Conservation (phyloP, 2,329 filamentous ascomycete species). For the Sclerotinia borealis region DNA sequence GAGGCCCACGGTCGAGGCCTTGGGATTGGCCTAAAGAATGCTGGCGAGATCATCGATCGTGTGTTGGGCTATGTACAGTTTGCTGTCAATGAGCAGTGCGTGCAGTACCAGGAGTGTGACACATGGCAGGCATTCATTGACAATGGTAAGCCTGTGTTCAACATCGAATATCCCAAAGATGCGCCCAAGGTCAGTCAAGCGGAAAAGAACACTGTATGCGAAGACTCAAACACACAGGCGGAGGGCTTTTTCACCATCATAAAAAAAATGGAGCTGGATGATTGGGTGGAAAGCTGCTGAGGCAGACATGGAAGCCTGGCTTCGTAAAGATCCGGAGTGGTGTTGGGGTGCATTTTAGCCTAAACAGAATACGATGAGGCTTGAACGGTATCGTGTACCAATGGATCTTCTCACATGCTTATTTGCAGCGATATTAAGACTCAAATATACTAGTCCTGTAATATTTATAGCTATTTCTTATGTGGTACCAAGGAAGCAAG, state of each 20-base stretch:
- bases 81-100: slow-evolving; percentile 55
- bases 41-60: slow-evolving; percentile 43
- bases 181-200: slow-evolving; percentile 6
- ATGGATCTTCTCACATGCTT: not conserved
- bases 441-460: not conserved
- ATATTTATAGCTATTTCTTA: not conserved
- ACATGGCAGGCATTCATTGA: slow-evolving; percentile 52
- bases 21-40: slow-evolving; percentile 64
- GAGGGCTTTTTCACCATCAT: slow-evolving; percentile 16
- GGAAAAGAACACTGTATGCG: slow-evolving; percentile 6
- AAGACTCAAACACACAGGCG: not conserved
- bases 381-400: slow-evolving; percentile 3
- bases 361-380: slow-evolving; percentile 7
- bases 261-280: slow-evolving; percentile 16
- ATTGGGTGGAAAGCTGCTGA: slow-evolving; percentile 17
- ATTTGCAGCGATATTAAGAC: not conserved
- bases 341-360: not conserved
- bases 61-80: slow-evolving; percentile 15
- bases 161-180: slow-evolving; percentile 61
- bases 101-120: slow-evolving; percentile 54
- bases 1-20: slow-evolving; percentile 50
- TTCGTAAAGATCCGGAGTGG: not conserved
- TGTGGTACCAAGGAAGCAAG: not conserved
- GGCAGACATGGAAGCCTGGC: not conserved
- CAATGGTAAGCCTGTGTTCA: slow-evolving; percentile 61